A percentile compares a stretch with the other conserved stretches of the same genome.
These are phyloP conservation scores for Acrodontium crateriforme DNA, from an alignment of 2,329 filamentous ascomycete species.

Conservation along the genomic window DNA sequence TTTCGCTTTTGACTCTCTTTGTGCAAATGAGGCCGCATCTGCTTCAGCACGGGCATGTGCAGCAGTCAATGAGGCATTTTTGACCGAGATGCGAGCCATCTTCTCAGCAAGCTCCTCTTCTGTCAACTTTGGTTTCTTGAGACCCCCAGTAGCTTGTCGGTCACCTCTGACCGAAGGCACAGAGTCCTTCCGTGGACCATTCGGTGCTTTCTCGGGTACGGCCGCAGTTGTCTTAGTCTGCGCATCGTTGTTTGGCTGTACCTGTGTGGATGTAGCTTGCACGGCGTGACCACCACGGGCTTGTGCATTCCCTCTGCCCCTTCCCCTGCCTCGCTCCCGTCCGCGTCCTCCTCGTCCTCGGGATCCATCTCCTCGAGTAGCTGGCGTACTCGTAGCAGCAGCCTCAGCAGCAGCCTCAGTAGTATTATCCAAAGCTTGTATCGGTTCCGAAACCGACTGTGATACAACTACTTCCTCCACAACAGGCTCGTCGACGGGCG, in stretches of 20 bases:
- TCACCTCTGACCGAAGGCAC: conserved; percentile 20
- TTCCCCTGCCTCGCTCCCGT: conserved; percentile 1
- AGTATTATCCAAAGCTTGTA: conserved; percentile 10
- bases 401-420: conserved; percentile 10
- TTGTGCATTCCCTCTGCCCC: background rate
- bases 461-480: too few relatives aligned
- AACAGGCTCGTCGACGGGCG: conserved; percentile 30
- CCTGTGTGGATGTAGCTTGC: conserved; percentile 1
- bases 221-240: conserved; percentile 7
- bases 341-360: background rate
- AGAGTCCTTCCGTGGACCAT: conserved; percentile 8
- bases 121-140: conserved; percentile 43
- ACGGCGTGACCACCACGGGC: conserved; percentile 1
- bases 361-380: background rate
- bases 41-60: conserved; percentile 53
- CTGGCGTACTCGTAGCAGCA: too few relatives aligned
- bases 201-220: conserved; percentile 11
- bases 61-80: conserved; percentile 45
- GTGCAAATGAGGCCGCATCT: conserved; percentile 50
- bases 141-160: conserved; percentile 22
- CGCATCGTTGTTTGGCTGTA: conserved; percentile 2
- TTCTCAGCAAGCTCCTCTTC: conserved; percentile 49
- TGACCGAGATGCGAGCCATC: conserved; percentile 46
- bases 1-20: conserved; percentile 46
- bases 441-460: too few relatives aligned